A percentile compares a stretch with the other conserved stretches of the same genome.
These are phyloP conservation scores for Lenzites betulinus DNA, from an alignment of 768 basidiomycete genomes.

Conservation along the genomic window DNA sequence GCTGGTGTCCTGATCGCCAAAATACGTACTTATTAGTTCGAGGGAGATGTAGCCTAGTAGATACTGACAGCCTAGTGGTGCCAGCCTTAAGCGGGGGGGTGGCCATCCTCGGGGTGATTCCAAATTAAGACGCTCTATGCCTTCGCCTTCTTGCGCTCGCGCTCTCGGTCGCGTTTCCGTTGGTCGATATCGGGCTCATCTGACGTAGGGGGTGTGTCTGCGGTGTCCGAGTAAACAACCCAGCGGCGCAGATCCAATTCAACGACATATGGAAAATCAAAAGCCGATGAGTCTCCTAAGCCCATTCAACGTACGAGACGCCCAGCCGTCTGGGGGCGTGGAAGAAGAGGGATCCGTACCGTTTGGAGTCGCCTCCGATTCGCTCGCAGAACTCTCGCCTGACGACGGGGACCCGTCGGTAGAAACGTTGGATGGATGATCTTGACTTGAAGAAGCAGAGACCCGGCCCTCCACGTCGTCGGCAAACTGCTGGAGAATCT, in stretches of 20 bases:
- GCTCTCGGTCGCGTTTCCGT: conserved; percentile 39
- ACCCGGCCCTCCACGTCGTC: conserved; percentile 85
- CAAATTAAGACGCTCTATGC: conserved; percentile 29
- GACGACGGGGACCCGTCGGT: conserved; percentile 27
- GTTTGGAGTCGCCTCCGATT: conserved; percentile 48
- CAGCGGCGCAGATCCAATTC: conserved; percentile 10
- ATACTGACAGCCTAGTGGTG: conserved; percentile 13
- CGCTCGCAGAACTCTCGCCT: conserved; percentile 23
- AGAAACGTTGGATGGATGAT: conserved; percentile 24
- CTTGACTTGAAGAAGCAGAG: conserved; percentile 22
- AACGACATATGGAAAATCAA: conserved; percentile 63
- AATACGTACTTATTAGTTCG: conserved; percentile 27
- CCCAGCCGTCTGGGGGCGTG: conserved; percentile 63
- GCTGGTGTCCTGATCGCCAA: conserved; percentile 15
- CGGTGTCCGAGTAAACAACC: background rate
- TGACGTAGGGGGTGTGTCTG: conserved; percentile 21
- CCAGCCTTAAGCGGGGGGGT: background rate
- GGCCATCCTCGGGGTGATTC: conserved; percentile 10
- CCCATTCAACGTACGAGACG: conserved; percentile 67
- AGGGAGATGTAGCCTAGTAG: conserved; percentile 21
- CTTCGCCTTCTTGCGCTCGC: conserved; percentile 47
- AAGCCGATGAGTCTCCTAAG: conserved; percentile 69
- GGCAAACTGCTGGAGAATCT: conserved; percentile 86
- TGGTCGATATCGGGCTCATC: conserved; percentile 34
- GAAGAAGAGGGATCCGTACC: conserved; percentile 76